Base-by-base conservation (phyloP, 1,284 basidiomycete species). In the Hemileia vastatrix region DNA sequence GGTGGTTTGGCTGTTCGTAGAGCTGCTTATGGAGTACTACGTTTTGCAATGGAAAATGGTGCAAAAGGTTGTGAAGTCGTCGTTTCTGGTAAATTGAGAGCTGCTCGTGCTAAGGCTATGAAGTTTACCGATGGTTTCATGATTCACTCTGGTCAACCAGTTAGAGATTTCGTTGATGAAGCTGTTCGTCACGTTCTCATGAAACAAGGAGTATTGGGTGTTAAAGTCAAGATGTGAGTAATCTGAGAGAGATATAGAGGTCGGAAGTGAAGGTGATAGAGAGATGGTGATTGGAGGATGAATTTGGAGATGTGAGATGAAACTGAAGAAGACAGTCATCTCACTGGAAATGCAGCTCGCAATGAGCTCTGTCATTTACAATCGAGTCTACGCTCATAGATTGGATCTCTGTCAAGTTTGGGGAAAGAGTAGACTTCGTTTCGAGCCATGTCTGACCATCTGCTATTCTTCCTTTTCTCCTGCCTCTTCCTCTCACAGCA, bases 91-190 rank as follows among this genome's bases (percentile, higher is more conserved):
- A 75, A 75, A 70, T 68, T 75, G 49, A 72, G 74, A 67, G 74
- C 72, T 64, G 74, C 74, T 57, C 71, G 74, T 69, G 74, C 74
- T 67, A 75, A 75, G 72, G 67, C 66, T 63, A 75, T 75, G 74
- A 75, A 75, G 72, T 75, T 75, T 72, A 75, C 72, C 67, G 74
- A 75, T 65, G 74, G 74, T 43, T 75, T 75, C 72, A 75, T 75
- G 74, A 75, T 75, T 68, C 74, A 75, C 74, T 72, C 74, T 60
- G 74, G 74, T 68, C 72, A 75, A 68, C 74, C 74, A 57, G 72
- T 69, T 62, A 71, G 71, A 63, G 72, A 75, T 71, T 75, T 74
- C 56, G 74, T 75, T 33, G 74, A 75, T 67, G 68, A 70, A 66
- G 73, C 74, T 49, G 70, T 73, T 61, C 73, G 74, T 60, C 74